Base-by-base conservation (phyloP, 1,139 yeast species). In the Kodamaea arcana region DNA sequence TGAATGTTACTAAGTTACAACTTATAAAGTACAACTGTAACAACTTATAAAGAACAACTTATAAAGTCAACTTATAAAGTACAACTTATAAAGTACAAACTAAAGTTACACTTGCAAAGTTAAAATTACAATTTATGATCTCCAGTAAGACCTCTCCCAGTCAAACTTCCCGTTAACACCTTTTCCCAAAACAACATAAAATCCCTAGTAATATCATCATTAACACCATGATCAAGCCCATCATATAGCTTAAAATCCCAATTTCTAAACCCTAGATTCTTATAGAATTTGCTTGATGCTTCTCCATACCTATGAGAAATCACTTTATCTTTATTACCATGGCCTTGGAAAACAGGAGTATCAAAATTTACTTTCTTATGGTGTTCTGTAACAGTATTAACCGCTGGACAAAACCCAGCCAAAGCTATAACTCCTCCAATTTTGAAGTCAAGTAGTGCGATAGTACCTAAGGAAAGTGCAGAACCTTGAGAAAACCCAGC, bases 401-500 rank as follows among this genome's bases (percentile, higher is more conserved):
- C 62, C 39, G 78, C 66, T 2, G 92, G 82, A 41, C 78, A 62
- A 48, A 86, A 88, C 1, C 96, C 97, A 1, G 95, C 83, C 32
- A 90, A 62, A 0, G 83, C 79, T 13, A 85, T 61, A 29, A 83
- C 70, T 2, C 96, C 98, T 11, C 86, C 98, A 17, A 90, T 63
- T 48, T 81, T 83, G 37, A 63, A 55, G 17, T 82, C 79, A 28
- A 73, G 57, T 26, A 57, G 43, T 1, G 69, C 44, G n/a, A 54
- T 45, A 8, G 69, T 54, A 2, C 87, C 90, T 39, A 85, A 62
- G 1, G 94, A 63, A 10, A 90, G 46, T 1, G 95, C 92, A 33
- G 88, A 94, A 40, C 98, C 98, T 60, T 92, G 98, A 6, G 94
- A 82, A 54, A 92, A 92, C 1, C 98, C 98, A 24, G 97, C 97